Evolutionary conservation across 2,329 filamentous ascomycete species (phyloP).

Genomic region (Ophiocordyceps polyrhachis-furcata): DNA sequence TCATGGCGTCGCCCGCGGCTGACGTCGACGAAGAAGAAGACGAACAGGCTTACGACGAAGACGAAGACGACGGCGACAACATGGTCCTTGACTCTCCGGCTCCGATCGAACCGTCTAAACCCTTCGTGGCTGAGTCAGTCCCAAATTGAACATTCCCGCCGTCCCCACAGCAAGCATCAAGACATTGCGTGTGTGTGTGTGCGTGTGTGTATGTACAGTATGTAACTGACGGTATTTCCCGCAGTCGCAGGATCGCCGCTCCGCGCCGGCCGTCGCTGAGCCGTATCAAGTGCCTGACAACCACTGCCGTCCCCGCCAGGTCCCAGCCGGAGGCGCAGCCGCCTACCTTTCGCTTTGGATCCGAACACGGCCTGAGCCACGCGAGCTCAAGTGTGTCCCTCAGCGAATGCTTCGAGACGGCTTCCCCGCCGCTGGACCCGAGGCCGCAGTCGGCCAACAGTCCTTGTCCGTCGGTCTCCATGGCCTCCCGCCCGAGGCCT

Average conservation of each 20-base stretch:
- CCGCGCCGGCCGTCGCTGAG: conserved; percentile 57
- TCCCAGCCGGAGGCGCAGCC: conserved; percentile 44
- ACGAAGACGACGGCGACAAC: conserved; percentile 18
- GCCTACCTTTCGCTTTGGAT: conserved; percentile 59
- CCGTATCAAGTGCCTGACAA: conserved; percentile 57
- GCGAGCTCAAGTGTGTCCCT: conserved; percentile 36
- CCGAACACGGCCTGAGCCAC: conserved; percentile 11
- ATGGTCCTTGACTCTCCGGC: conserved; percentile 40
- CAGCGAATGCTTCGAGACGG: conserved; percentile 56
- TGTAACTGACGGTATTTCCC: conserved; percentile 8
- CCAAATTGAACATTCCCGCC: conserved; percentile 5
- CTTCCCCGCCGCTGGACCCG: conserved; percentile 58
- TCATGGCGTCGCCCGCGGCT: conserved; percentile 55
- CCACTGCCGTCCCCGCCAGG: conserved; percentile 43
- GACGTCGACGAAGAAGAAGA: conserved; percentile 16
- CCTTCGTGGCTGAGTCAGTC: conserved; percentile 33
- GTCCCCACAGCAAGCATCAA: conserved; percentile 1
- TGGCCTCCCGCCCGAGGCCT: conserved; percentile 43
- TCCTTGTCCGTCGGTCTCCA: conserved; percentile 32
- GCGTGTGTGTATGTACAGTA: too few species aligned
- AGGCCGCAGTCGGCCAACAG: conserved; percentile 42
- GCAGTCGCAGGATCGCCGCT: conserved; percentile 46
- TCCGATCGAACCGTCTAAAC: conserved; percentile 30
- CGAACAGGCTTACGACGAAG: conserved; percentile 4
- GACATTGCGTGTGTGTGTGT: too few species aligned